Conservation (phyloP, 495 filamentous ascomycete species). For the Penicillium malachiteum region DNA sequence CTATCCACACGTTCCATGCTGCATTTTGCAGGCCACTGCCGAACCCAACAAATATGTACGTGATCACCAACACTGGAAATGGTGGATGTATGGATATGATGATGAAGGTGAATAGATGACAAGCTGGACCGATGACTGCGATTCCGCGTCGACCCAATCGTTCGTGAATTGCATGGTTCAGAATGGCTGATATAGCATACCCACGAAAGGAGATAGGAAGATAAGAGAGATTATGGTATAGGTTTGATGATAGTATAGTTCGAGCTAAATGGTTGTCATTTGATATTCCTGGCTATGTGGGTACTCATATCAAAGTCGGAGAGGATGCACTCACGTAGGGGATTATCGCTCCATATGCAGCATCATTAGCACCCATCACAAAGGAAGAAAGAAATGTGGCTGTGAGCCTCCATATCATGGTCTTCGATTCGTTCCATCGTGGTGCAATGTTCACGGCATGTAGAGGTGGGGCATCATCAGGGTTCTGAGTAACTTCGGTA, state of each 20-base stretch:
- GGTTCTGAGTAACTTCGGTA: background rate
- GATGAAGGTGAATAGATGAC: constrained; percentile 59
- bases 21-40: constrained; percentile 58
- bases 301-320: background rate
- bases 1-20: constrained; percentile 62
- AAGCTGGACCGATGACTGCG: constrained; percentile 59
- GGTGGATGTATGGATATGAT: constrained; percentile 56
- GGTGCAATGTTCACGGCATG: constrained; percentile 18
- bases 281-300: too few relatives aligned
- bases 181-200: constrained; percentile 51
- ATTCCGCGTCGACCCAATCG: constrained; percentile 69
- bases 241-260: constrained; percentile 52
- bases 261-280: constrained; percentile 35
- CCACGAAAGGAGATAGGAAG: constrained; percentile 58
- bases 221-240: constrained; percentile 57
- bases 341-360: constrained; percentile 62
- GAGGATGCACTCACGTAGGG: constrained; percentile 32
- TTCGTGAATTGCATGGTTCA: constrained; percentile 54
- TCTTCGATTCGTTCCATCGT: constrained; percentile 27
- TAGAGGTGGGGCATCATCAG: constrained; percentile 6
- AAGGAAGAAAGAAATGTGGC: constrained; percentile 33
- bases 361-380: constrained; percentile 75
- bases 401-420: constrained; percentile 20
- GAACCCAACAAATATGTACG: constrained; percentile 55
- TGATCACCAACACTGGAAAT: constrained; percentile 53